Conservation (phyloP, 305 asterid genomes). For the Coffea humblotiana region DNA sequence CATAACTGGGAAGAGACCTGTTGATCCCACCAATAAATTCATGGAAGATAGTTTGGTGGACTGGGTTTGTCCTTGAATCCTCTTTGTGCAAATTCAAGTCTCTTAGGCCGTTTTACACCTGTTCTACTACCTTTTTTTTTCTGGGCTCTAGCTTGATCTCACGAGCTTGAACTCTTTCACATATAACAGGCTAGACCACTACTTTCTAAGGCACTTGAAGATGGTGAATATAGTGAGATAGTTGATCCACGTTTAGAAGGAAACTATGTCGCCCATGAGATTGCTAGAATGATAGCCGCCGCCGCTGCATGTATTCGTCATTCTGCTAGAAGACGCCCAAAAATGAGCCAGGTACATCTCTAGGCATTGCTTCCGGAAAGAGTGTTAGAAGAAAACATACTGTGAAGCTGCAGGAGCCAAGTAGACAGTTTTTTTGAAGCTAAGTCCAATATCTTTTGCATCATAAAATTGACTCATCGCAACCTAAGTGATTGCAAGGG, state of each 20-base stretch:
- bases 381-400: not conserved
- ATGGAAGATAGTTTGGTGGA: constrained; percentile 84
- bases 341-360: constrained; percentile 65
- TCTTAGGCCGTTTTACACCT: not conserved
- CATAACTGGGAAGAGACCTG: constrained; percentile 65
- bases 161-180: not conserved
- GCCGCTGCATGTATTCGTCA: constrained; percentile 67
- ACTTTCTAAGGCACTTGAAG: constrained; percentile 45
- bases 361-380: not conserved
- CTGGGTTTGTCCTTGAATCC: constrained; percentile 50
- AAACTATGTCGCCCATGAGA: constrained; percentile 43
- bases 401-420: not conserved
- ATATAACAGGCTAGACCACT: constrained; percentile 60
- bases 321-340: constrained; percentile 71
- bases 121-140: not conserved
- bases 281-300: constrained; percentile 56
- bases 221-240: constrained; percentile 42
- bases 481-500: not conserved
- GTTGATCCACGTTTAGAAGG: constrained; percentile 60
- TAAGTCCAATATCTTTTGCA: not conserved
- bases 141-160: not conserved
- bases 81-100: not conserved
- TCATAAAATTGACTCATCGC: not conserved
- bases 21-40: constrained; percentile 41
- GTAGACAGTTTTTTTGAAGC: not conserved